Percentiles rank a stretch among this genome's conserved stretches.
Conservation (phyloP, 805 yeast genomes). For the Saturnispora gosingensis region DNA sequence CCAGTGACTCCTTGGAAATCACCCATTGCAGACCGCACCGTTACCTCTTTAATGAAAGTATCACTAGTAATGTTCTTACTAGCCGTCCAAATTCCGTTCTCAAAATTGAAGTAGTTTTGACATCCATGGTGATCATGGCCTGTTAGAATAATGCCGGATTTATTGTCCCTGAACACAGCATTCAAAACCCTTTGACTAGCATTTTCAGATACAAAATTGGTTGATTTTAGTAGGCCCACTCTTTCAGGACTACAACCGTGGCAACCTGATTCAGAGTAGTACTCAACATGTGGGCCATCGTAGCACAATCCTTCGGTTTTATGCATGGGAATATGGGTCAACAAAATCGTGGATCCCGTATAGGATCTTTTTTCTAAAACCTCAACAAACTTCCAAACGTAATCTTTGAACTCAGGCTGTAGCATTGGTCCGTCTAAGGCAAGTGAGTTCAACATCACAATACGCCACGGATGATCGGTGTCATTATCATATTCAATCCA, state of each 20-base stretch:
- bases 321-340: conserved; percentile 86
- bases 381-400: conserved; percentile 67
- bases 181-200: conserved; percentile 60
- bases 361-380: conserved; percentile 46
- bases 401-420: conserved; percentile 57
- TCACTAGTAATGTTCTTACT: conserved; percentile 31
- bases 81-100: conserved; percentile 47
- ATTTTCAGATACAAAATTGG: conserved; percentile 70
- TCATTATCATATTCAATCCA: conserved; percentile 62
- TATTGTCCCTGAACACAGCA: conserved; percentile 55
- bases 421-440: conserved; percentile 85
- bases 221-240: conserved; percentile 65
- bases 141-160: conserved; percentile 73
- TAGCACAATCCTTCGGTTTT: conserved; percentile 74
- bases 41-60: conserved; percentile 57
- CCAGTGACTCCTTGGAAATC: conserved; percentile 90
- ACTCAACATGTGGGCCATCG: conserved; percentile 73
- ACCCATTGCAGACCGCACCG: conserved; percentile 94
- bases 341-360: conserved; percentile 68
- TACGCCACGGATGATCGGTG: conserved; percentile 67
- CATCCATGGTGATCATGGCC: conserved; percentile 99
- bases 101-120: conserved; percentile 50
- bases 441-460: conserved; percentile 80
- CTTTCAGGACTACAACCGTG: conserved; percentile 50
- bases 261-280: conserved; percentile 45